Conservation (phyloP, 2,329 filamentous ascomycete genomes). For the Zymoseptoria brevis region DNA sequence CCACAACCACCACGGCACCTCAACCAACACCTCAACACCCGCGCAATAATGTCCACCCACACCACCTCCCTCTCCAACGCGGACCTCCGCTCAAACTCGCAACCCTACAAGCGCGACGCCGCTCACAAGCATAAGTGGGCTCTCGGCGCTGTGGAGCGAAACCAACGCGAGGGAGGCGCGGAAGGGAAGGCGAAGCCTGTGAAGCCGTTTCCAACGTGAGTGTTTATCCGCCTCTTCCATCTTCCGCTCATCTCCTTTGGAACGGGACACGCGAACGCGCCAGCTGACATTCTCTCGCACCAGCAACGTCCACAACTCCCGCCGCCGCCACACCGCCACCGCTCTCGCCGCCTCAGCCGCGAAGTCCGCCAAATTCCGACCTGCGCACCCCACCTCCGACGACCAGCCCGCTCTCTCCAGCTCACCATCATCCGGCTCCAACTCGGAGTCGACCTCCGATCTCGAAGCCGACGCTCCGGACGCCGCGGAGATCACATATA, state of each 20-base stretch:
- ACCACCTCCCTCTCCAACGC: conserved; percentile 37
- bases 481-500: conserved; percentile 43
- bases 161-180: conserved; percentile 10
- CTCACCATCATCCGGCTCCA: neutral
- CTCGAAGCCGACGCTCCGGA: neutral
- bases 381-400: neutral
- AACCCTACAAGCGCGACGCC: conserved; percentile 45
- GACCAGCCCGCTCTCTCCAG: neutral
- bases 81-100: conserved; percentile 48
- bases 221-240: neutral
- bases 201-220: conserved; percentile 29
- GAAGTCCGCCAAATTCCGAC: neutral
- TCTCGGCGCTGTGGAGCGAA: conserved; percentile 29
- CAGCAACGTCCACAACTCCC: neutral
- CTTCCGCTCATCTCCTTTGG: neutral
- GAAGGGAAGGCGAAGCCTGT: conserved; percentile 27
- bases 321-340: neutral
- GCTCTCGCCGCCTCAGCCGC: neutral
- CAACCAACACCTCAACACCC: conserved; percentile 2
- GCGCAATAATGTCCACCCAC: conserved; percentile 37
- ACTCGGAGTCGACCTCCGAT: neutral
- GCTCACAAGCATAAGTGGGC: conserved; percentile 46
- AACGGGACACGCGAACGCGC: neutral
- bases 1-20: conserved; percentile 1
- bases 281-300: conserved; percentile 11